These are phyloP conservation scores for Wolfiporia cocos DNA, from an alignment of 1,284 basidiomycete species.

Conservation along the genomic window DNA sequence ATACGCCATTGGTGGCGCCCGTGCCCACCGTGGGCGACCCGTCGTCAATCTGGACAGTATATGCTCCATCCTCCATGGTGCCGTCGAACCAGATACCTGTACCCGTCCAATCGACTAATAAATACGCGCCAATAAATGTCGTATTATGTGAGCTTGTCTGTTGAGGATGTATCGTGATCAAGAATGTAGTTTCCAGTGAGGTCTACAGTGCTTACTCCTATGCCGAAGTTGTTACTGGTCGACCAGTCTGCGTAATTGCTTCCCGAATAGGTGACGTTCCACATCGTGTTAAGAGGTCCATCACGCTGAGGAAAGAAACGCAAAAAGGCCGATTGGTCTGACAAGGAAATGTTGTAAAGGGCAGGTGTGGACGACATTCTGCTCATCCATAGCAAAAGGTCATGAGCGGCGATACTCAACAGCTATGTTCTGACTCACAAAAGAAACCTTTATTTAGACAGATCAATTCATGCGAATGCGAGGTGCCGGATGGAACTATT, in stretches of 20 bases:
- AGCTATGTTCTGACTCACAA: no score
- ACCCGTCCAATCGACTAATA: slow-evolving; percentile 3
- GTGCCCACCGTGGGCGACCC: not conserved
- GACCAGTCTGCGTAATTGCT: not conserved
- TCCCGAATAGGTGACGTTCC: slow-evolving; percentile 1
- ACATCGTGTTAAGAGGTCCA: not conserved
- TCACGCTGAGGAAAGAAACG: slow-evolving; percentile 3
- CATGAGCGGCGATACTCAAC: no score
- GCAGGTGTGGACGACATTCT: not conserved
- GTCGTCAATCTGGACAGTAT: not conserved
- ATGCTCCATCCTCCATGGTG: not conserved
- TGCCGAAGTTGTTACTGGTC: not conserved
- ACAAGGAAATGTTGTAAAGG: slow-evolving; percentile 1
- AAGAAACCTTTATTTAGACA: no score
- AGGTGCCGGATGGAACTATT: no score
- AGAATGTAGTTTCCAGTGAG: not conserved
- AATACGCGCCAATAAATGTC: slow-evolving; percentile 1
- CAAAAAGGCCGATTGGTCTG: slow-evolving; percentile 2
- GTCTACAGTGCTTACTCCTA: not conserved
- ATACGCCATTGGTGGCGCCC: not conserved
- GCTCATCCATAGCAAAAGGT: no score
- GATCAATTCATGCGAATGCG: no score
- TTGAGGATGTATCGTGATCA: no score
- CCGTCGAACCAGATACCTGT: slow-evolving; percentile 3
- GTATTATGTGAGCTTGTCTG: slow-evolving; percentile 2